Base-by-base conservation (phyloP, 805 yeast species). In the Nakazawaea siamensis region DNA sequence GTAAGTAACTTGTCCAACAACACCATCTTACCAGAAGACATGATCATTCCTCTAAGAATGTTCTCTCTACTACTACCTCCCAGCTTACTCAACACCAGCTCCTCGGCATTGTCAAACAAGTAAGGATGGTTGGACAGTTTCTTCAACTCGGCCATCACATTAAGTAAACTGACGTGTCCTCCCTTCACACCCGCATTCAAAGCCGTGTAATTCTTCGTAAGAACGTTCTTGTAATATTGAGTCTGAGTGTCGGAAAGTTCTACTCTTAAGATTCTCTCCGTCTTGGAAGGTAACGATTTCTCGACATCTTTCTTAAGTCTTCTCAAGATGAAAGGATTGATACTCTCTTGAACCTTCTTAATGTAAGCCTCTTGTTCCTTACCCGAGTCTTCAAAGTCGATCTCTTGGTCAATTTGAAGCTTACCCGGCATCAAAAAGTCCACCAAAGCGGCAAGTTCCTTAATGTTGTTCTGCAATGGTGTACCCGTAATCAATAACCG, bases 1-100 rank as follows among this genome's bases (percentile, higher is more conserved):
- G 85, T 81, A 41, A 92, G 68, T 26, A 92, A 64, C 55, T 92
- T 88, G 59, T 92, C 99, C 34, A 92, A 64, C 31, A 92, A 66
- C 5, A 92, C 99, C 98, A 92, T 92, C 54, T 92, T 92, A 49
- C 99, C 99, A 6, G 95, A 84, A 13, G 94, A 84, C 98, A 92
- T 92, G 44, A 92, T 84, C 65, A 92, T 64, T 12, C 98, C 99
- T 52, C 87, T 76, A 27, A 92, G 60, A 15, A 82, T 69, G 45
- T 77, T 84, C 47, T 90, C 97, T 40, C 96, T 70, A 1, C 87
- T 67, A 20, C 66, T 59, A 27, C 55, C 53, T 26, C 69, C 66
- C 23, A 77, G 78, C 40, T 78, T 78, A 11, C 78, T 63, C 40
- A 81, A 60, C 23, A 92, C 86, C 39, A 80, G 71, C 19, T 80